These are phyloP conservation scores for Backusella morwellensis DNA, from an alignment of 192 early-diverging fungal genomes.

Conservation along the genomic window DNA sequence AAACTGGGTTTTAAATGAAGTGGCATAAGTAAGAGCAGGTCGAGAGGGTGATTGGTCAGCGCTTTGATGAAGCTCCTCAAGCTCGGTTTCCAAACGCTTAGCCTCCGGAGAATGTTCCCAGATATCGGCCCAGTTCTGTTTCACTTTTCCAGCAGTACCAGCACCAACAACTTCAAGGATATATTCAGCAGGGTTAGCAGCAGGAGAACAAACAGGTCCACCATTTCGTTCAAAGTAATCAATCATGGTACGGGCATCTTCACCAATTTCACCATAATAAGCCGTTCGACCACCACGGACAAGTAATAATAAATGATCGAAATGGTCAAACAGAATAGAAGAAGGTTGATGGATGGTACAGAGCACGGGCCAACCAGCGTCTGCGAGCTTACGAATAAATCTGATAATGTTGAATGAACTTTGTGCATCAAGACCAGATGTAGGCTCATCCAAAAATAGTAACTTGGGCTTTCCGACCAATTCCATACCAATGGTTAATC, in stretches of 20 bases:
- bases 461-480: slow-evolving; percentile 74
- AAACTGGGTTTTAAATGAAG: slow-evolving; percentile 46
- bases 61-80: slow-evolving; percentile 53
- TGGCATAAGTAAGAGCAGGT: slow-evolving; percentile 42
- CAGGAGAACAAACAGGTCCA: slow-evolving; percentile 56
- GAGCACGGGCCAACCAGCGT: slow-evolving; percentile 66
- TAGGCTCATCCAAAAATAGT: slow-evolving; percentile 90
- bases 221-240: slow-evolving; percentile 75
- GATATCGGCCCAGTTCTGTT: slow-evolving; percentile 68
- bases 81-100: slow-evolving; percentile 36
- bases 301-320: slow-evolving; percentile 79
- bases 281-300: slow-evolving; percentile 76
- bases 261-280: slow-evolving; percentile 81
- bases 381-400: slow-evolving; percentile 66
- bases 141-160: slow-evolving; percentile 34
- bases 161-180: slow-evolving; percentile 81
- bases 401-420: slow-evolving; percentile 73
- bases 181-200: slow-evolving; percentile 84
- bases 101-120: slow-evolving; percentile 65
- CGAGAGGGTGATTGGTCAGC: slow-evolving; percentile 27
- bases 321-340: slow-evolving; percentile 76
- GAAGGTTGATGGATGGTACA: slow-evolving; percentile 90
- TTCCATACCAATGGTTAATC: slow-evolving; percentile 84
- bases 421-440: slow-evolving; percentile 80
- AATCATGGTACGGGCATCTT: slow-evolving; percentile 61